These are phyloP conservation scores for Syncephalastrum sp. DNA, from an alignment of 371 early-diverging fungal genomes.

Conservation along the genomic window DNA sequence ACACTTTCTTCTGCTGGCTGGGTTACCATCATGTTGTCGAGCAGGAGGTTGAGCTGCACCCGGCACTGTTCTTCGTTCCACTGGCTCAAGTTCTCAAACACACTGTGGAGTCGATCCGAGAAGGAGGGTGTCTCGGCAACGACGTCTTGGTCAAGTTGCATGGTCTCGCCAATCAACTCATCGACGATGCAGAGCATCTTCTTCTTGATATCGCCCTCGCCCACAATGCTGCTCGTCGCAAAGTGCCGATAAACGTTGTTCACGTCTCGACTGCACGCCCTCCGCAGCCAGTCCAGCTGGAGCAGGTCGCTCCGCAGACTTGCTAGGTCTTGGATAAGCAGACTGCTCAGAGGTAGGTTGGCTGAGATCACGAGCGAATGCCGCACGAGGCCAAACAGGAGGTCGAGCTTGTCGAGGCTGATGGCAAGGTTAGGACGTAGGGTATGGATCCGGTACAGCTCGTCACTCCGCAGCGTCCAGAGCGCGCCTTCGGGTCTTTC, in stretches of 20 bases:
- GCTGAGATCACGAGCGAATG: constrained; percentile 35
- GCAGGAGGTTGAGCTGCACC: constrained; percentile 55
- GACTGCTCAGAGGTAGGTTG: constrained; percentile 40
- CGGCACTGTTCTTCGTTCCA: constrained; percentile 65
- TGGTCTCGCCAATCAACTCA: constrained; percentile 37
- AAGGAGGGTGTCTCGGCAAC: constrained; percentile 17
- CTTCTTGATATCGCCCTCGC: constrained; percentile 37
- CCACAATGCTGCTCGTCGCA: constrained; percentile 19
- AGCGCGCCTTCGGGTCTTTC: constrained; percentile 19
- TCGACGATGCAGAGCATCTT: constrained; percentile 46
- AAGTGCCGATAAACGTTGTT: constrained; percentile 49
- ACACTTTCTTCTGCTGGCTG: constrained; percentile 4
- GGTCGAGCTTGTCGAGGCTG: constrained; percentile 36
- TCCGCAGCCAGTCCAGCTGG: constrained; percentile 43
- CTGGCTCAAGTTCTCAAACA: constrained; percentile 54
- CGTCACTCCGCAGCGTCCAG: constrained; percentile 37
- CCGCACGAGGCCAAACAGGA: constrained; percentile 41
- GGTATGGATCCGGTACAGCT: constrained; percentile 30
- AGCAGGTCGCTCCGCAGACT: constrained; percentile 40
- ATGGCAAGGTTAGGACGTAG: constrained; percentile 31
- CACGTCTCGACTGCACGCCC: constrained; percentile 44
- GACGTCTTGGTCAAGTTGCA: constrained; percentile 14
- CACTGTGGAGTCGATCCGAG: constrained; percentile 44
- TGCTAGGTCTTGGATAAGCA: constrained; percentile 36
- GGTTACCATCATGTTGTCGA: constrained; percentile 53